Conservation (phyloP, 176 grass and related monocot genomes). For the Musa troglodytarum region DNA sequence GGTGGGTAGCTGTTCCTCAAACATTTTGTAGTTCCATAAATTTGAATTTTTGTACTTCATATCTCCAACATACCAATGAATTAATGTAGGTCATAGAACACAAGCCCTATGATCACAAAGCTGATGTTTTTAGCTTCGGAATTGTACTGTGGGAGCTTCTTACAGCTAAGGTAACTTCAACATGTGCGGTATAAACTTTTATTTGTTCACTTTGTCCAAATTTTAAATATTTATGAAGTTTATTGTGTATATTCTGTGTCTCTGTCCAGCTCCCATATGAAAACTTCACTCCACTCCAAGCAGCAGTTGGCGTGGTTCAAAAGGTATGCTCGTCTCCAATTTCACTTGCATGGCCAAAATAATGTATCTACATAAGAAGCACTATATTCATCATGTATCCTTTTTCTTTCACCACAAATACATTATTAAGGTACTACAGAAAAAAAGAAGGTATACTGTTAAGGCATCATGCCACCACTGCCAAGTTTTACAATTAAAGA, state of each 20-base stretch:
- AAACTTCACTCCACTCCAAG: slow-evolving; percentile 87
- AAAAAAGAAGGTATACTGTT: too few relatives aligned
- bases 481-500: too few relatives aligned
- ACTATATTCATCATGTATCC: too few relatives aligned
- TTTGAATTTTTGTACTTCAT: neutral
- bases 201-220: neutral
- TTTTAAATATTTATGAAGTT: neutral
- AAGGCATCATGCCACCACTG: too few relatives aligned
- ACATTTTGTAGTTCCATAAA: neutral
- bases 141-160: slow-evolving; percentile 87
- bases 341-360: neutral
- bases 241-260: neutral
- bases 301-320: slow-evolving; percentile 95
- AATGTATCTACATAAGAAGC: too few relatives aligned
- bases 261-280: slow-evolving; percentile 73
- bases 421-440: too few relatives aligned
- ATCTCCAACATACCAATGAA: neutral
- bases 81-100: slow-evolving; percentile 79
- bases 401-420: too few relatives aligned
- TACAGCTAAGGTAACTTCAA: slow-evolving; percentile 60
- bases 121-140: slow-evolving; percentile 96
- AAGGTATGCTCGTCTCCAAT: slow-evolving; percentile 40
- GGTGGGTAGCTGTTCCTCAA: too few relatives aligned
- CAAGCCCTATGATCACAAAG: slow-evolving; percentile 90
- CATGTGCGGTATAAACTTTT: neutral